Evolutionary conservation across 2,329 filamentous ascomycete genomes (phyloP).

Genomic region (Hymenoscyphus occultus): DNA sequence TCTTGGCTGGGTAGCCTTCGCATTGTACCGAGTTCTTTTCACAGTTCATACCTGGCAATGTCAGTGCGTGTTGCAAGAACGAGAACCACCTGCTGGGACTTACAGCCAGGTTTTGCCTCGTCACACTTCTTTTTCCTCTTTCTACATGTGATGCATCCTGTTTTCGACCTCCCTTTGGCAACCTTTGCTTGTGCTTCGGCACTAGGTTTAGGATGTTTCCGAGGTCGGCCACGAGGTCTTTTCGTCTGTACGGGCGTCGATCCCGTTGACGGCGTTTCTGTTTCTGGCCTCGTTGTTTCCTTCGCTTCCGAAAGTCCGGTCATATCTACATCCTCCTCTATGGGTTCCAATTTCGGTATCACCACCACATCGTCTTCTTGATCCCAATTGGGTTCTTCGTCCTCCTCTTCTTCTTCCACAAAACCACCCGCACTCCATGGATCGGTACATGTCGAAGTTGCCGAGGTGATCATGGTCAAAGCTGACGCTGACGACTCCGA

Average conservation of each 20-base stretch:
- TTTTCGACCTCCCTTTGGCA: conserved; percentile 73
- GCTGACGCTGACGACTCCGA: conserved; percentile 30
- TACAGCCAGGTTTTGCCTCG: conserved; percentile 65
- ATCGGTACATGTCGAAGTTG: conserved; percentile 30
- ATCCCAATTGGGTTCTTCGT: conserved; percentile 36
- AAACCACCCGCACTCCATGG: conserved; percentile 31
- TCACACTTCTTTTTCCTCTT: conserved; percentile 72
- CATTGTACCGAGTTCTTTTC: conserved; percentile 92
- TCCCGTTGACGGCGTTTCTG: conserved; percentile 17
- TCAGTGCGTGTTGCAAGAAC: conserved; percentile 16
- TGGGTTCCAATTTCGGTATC: conserved; percentile 55
- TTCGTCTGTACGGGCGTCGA: conserved; percentile 40
- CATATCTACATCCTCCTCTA: conserved; percentile 49
- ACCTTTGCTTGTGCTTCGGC: conserved; percentile 61
- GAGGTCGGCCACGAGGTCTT: conserved; percentile 73
- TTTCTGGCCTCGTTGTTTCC: conserved; percentile 20
- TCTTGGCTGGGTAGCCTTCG: conserved; percentile 84
- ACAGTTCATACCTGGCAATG: conserved; percentile 69
- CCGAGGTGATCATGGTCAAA: conserved; percentile 32
- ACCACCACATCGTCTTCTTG: conserved; percentile 41
- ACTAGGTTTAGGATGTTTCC: conserved; percentile 67
- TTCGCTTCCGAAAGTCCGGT: conserved; percentile 53
- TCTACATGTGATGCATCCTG: conserved; percentile 64
- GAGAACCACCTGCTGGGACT: conserved; percentile 37
- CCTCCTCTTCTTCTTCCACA: conserved; percentile 33